Conservation (phyloP, 1,139 yeast species). For the Protomyces pachydermus region DNA sequence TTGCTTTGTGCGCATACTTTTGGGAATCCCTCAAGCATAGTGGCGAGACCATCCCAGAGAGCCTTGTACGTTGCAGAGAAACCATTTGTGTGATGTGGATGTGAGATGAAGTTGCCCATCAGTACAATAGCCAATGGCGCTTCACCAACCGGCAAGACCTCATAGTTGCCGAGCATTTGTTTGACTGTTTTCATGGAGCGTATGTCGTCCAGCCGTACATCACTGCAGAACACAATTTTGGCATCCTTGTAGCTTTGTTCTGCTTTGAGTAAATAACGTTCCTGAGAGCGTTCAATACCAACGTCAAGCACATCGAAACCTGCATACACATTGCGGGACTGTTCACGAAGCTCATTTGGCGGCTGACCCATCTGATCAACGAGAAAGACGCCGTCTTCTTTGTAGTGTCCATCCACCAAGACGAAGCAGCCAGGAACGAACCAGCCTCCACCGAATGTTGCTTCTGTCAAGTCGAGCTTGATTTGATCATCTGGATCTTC, state of each 20-base stretch:
- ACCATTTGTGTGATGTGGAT: constrained; percentile 54
- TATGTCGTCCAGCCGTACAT: constrained; percentile 60
- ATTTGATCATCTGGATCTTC: constrained; percentile 80
- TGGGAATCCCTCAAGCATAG: constrained; percentile 50
- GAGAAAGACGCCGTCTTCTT: constrained; percentile 62
- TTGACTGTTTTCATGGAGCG: constrained; percentile 56
- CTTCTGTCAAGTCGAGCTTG: constrained; percentile 61
- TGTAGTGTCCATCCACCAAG: constrained; percentile 78
- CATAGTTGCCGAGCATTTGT: constrained; percentile 53
- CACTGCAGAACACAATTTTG: constrained; percentile 65
- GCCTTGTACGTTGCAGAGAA: constrained; percentile 52
- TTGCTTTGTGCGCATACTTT: constrained; percentile 45
- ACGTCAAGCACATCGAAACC: constrained; percentile 73
- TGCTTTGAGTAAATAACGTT: constrained; percentile 50
- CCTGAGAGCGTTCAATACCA: constrained; percentile 57
- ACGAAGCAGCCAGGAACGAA: constrained; percentile 76
- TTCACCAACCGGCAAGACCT: constrained; percentile 42
- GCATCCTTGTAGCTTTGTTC: constrained; percentile 57
- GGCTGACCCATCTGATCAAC: constrained; percentile 82
- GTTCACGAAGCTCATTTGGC: constrained; percentile 70
- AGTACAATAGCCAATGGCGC: constrained; percentile 59
- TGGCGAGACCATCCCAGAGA: constrained; percentile 57
- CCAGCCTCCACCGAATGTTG: constrained; percentile 61
- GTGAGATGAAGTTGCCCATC: constrained; percentile 65
- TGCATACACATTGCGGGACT: constrained; percentile 66